Conservation (phyloP, 805 yeast genomes). For the Ogataea philodendri region DNA sequence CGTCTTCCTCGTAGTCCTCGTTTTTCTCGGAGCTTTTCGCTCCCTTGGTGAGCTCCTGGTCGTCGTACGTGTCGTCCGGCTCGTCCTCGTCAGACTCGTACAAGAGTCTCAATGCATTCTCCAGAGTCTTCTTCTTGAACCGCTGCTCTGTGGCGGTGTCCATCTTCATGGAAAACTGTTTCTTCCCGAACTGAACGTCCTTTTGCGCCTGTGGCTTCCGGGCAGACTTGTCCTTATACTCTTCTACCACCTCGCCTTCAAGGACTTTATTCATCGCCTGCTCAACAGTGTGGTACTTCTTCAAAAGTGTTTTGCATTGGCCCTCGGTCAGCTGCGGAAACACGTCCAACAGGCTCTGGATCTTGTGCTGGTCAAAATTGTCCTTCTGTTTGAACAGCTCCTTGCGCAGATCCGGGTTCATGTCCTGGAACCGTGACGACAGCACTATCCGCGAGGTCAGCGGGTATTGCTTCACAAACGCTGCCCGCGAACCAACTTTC, state of each 20-base stretch:
- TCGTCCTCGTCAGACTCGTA: constrained; percentile 83
- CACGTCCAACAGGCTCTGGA: constrained; percentile 48
- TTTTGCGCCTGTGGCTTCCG: constrained; percentile 13
- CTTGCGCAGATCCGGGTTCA: constrained; percentile 52
- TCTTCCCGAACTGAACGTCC: constrained; percentile 37
- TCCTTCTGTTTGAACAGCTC: constrained; percentile 38
- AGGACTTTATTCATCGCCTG: constrained; percentile 54
- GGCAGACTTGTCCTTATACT: constrained; percentile 23
- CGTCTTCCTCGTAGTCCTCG: constrained; percentile 35
- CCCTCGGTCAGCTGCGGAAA: constrained; percentile 60
- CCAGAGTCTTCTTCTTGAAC: constrained; percentile 54
- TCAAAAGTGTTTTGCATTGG: constrained; percentile 49
- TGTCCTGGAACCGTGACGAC: constrained; percentile 43
- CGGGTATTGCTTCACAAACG: constrained; percentile 48
- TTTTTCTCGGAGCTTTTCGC: constrained; percentile 17
- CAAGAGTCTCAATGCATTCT: constrained; percentile 55
- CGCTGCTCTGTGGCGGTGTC: constrained; percentile 34
- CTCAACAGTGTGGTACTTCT: constrained; percentile 53
- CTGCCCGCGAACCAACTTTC: constrained; percentile 41
- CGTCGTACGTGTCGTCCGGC: constrained; percentile 75
- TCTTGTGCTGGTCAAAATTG: constrained; percentile 36
- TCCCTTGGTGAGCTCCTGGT: constrained; percentile 42
- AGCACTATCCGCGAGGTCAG: constrained; percentile 53
- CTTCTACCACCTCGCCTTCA: constrained; percentile 54
- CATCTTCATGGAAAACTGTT: constrained; percentile 19